Conservation (phyloP, 2,329 filamentous ascomycete genomes). For the Knoxdaviesia capensis region DNA sequence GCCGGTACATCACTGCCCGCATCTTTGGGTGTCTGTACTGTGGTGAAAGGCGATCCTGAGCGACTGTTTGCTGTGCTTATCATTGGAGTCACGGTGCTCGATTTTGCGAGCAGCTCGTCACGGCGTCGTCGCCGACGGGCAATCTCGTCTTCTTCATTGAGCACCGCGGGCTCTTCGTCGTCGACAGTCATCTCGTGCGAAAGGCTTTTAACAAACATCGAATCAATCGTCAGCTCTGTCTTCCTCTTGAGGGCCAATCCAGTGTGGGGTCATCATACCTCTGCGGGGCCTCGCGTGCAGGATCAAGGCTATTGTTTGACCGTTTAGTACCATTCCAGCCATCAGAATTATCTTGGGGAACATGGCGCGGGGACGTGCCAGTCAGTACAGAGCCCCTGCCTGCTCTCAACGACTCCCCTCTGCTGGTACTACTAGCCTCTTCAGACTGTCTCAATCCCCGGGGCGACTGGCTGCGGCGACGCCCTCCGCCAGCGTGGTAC, state of each 20-base stretch:
- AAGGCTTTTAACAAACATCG: neutral
- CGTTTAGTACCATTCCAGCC: too few relatives aligned
- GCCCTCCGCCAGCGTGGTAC: conserved; percentile 2
- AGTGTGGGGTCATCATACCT: too few relatives aligned
- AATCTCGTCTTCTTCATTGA: conserved; percentile 68
- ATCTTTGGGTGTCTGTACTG: neutral
- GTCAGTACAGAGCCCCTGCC: too few relatives aligned
- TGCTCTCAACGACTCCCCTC: too few relatives aligned
- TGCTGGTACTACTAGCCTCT: too few relatives aligned
- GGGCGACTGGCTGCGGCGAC: conserved; percentile 10
- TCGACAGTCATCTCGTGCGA: conserved; percentile 12
- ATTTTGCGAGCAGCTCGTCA: conserved; percentile 70
- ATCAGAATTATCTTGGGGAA: too few relatives aligned
- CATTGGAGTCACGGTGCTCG: conserved; percentile 52
- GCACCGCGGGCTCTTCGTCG: conserved; percentile 32
- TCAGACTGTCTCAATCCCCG: conserved; percentile 1
- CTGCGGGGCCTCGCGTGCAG: too few relatives aligned
- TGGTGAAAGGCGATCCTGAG: too few relatives aligned
- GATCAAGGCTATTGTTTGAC: too few relatives aligned
- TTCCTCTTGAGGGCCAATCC: too few relatives aligned
- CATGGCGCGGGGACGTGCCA: too few relatives aligned
- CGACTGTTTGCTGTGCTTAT: conserved; percentile 20
- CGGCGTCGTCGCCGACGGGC: conserved; percentile 69
- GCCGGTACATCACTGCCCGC: neutral
- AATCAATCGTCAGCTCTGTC: conserved; percentile 5